These are phyloP conservation scores for Cladosporium sp. DNA, from an alignment of 2,329 filamentous ascomycete species.

Conservation along the genomic window DNA sequence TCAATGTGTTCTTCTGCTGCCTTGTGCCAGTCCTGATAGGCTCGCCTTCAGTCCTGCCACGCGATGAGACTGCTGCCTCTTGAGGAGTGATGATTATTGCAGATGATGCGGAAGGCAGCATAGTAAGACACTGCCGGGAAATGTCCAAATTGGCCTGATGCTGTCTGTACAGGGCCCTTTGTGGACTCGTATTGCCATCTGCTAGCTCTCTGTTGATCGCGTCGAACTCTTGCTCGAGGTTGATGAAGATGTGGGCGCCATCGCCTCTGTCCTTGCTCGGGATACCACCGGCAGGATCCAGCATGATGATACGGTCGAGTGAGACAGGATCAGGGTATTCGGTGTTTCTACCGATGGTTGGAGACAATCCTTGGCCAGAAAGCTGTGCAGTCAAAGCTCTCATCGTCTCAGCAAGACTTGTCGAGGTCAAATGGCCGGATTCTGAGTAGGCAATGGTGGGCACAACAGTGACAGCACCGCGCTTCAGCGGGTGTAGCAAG, in stretches of 20 bases:
- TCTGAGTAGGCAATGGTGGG: conserved; percentile 61
- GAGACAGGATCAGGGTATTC: conserved; percentile 45
- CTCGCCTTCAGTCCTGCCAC: conserved; percentile 25
- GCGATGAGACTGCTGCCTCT: conserved; percentile 69
- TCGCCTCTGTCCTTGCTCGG: conserved; percentile 63
- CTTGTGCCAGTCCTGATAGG: conserved; percentile 47
- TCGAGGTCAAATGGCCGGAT: conserved; percentile 50
- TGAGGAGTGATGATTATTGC: conserved; percentile 83
- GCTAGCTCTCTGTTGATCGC: conserved; percentile 59
- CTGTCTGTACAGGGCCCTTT: conserved; percentile 36
- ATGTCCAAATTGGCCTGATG: conserved; percentile 74
- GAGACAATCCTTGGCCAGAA: conserved; percentile 57
- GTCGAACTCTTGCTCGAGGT: conserved; percentile 85
- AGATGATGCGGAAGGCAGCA: conserved; percentile 82
- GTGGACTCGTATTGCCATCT: background rate
- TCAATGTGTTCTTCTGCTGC: conserved; percentile 76
- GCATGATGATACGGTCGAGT: conserved; percentile 81
- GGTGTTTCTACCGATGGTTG: conserved; percentile 25
- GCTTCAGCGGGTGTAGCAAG: conserved; percentile 65
- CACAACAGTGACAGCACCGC: conserved; percentile 71
- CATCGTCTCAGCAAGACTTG: conserved; percentile 65
- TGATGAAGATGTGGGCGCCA: conserved; percentile 80
- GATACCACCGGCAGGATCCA: conserved; percentile 84
- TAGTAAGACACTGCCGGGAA: conserved; percentile 66
- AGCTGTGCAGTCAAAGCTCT: conserved; percentile 76